Base-by-base conservation (phyloP, 1,139 yeast species). In the Blastobotrys niveus region DNA sequence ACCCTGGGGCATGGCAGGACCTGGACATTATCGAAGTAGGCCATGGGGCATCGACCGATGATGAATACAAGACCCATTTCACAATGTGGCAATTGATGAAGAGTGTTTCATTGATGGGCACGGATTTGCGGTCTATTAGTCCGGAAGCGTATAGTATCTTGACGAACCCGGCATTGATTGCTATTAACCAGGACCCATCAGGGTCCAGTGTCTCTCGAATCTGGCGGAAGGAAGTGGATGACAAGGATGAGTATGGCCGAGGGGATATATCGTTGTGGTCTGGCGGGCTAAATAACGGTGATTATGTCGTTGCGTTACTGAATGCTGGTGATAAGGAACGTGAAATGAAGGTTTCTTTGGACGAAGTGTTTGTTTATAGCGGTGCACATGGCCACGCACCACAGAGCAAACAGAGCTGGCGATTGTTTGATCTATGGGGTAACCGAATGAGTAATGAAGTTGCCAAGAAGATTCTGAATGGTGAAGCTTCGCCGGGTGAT, bases 11-110 rank as follows among this genome's bases (percentile, higher is more conserved):
- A 3, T 61, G 64, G 64, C 57, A 56, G 42, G 65, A 61, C 47
- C 43, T 61, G 38, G 65, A 61, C 40, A 56, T 54, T 46, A 50
- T 61, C 25, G 65, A 61, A 45, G 63, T 61, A 22, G 65, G 65
- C n/a, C 56, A 57, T 45, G 65, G 65, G 8, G 60, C 59, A 10
- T 52, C 55, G 53, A 48, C 58, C 15, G 54, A 52, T 22, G 60
- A 55, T 9, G 65, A 39, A 15, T 39, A 43, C 38, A 35, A 35
- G 37, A 39, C 40, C 27, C 43, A 37, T 19, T 43, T 43, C 34
- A 55, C 63, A 12, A 48, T 61, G 49, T 61, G 65, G 65, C n/a
- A n/a, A 46, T 61, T 57, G 24, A 50, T 61, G 31, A 61, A 60
- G 45, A 59, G 63, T 19, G 63, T 65, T 10, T 49, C 61, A 20